Conservation (phyloP, 75 land plant species). For the Cupressus sempervirens region DNA sequence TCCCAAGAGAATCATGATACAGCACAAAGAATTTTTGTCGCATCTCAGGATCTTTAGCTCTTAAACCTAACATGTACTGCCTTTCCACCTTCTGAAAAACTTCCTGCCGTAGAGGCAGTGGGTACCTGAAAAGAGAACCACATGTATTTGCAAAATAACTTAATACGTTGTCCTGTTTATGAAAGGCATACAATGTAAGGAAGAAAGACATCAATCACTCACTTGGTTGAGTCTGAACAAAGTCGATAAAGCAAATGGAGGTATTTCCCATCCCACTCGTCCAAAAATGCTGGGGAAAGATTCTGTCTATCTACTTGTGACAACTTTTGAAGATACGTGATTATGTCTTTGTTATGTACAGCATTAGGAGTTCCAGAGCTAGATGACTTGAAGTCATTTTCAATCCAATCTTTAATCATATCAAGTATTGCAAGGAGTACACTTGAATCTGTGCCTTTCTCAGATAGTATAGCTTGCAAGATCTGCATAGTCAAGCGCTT, state of each 20-base stretch:
- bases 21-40: slow-evolving; percentile 82
- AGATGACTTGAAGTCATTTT: slow-evolving; percentile 60
- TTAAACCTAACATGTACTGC: slow-evolving; percentile 87
- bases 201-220: slow-evolving; percentile 18
- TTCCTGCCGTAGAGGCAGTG: slow-evolving; percentile 74
- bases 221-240: slow-evolving; percentile 93
- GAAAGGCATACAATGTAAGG: background rate
- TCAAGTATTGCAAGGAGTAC: slow-evolving; percentile 88
- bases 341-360: slow-evolving; percentile 66
- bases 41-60: slow-evolving; percentile 91
- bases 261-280: slow-evolving; percentile 94
- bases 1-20: slow-evolving; percentile 89
- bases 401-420: slow-evolving; percentile 84
- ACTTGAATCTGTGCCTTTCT: slow-evolving; percentile 88
- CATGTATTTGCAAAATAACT: background rate
- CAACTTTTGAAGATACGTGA: slow-evolving; percentile 78
- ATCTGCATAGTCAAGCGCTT: slow-evolving; percentile 67
- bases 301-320: slow-evolving; percentile 86
- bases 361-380: slow-evolving; percentile 34
- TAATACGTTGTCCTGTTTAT: background rate
- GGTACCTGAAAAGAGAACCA: slow-evolving; percentile 48
- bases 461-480: slow-evolving; percentile 66
- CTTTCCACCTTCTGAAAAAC: slow-evolving; percentile 97
- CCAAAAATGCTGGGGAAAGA: slow-evolving; percentile 51
- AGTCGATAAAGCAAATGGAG: slow-evolving; percentile 85